A percentile compares a stretch with the other conserved stretches of the same genome.
Conservation (phyloP, 2,329 filamentous ascomycete species). For the Microcera coccophila region DNA sequence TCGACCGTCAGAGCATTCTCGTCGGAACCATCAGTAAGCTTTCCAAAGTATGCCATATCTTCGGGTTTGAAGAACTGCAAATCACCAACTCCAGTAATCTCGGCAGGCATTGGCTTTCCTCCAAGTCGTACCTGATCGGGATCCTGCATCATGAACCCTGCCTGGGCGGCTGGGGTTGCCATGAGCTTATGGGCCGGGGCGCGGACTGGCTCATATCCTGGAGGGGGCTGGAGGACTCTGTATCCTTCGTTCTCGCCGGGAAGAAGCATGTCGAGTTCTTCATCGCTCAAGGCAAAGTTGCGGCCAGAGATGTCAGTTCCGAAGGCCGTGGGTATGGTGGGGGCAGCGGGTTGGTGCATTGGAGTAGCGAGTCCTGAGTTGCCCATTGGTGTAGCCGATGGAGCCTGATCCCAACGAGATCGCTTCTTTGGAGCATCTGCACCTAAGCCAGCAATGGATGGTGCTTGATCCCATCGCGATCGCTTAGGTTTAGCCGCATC, state of each 20-base stretch:
- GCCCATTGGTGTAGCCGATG: conserved; percentile 71
- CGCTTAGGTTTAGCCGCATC: conserved; percentile 64
- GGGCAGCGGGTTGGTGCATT: conserved; percentile 64
- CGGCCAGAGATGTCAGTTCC: conserved; percentile 77
- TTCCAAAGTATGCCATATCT: conserved; percentile 98
- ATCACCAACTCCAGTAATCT: conserved; percentile 94
- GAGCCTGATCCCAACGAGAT: conserved; percentile 90
- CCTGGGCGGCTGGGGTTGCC: conserved; percentile 68
- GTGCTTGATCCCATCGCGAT: conserved; percentile 85
- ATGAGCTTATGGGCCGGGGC: conserved; percentile 71
- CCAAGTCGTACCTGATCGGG: conserved; percentile 77
- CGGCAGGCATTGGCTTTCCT: conserved; percentile 87
- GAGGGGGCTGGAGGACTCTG: conserved; percentile 83
- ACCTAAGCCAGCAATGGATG: conserved; percentile 50
- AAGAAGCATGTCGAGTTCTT: conserved; percentile 88
- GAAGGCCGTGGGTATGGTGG: conserved; percentile 58
- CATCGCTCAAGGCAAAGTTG: conserved; percentile 81
- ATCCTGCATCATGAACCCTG: conserved; percentile 97
- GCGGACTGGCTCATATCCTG: conserved; percentile 83
- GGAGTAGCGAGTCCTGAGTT: conserved; percentile 73
- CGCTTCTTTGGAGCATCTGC: conserved; percentile 66
- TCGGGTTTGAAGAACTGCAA: conserved; percentile 98
- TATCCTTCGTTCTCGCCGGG: conserved; percentile 87
- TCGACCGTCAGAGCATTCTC: conserved; percentile 91
- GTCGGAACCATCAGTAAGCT: conserved; percentile 89